Percentiles rank a stretch among this genome's conserved stretches.
Conservation (phyloP, 2,329 filamentous ascomycete species). For the Daldinia sp. region DNA sequence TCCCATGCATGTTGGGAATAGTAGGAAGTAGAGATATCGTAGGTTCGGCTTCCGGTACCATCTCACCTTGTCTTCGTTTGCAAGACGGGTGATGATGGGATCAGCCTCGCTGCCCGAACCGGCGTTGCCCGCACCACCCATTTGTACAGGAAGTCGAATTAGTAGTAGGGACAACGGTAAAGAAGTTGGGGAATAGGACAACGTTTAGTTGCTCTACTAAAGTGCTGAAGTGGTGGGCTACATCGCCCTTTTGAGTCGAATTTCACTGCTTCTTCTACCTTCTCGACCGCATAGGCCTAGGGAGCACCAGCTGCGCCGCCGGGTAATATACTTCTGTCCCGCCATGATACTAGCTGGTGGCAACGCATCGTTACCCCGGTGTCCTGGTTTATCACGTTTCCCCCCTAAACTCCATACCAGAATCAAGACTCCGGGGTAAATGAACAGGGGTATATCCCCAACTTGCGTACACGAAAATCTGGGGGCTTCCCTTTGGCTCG, state of each 20-base stretch:
- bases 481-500: conserved; percentile 7
- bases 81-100: conserved; percentile 55
- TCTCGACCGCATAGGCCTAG: neutral
- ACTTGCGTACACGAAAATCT: conserved; percentile 7
- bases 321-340: conserved; percentile 31
- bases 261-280: neutral
- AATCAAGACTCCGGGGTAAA: conserved; percentile 34
- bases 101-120: conserved; percentile 48
- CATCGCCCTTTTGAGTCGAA: conserved; percentile 14
- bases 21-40: conserved; percentile 65
- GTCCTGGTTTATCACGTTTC: conserved; percentile 12
- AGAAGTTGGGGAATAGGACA: neutral
- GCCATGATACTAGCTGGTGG: neutral
- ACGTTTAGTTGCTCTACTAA: neutral
- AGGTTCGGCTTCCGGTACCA: conserved; percentile 73
- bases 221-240: neutral
- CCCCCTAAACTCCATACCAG: conserved; percentile 11
- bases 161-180: neutral
- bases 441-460: conserved; percentile 19
- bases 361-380: neutral
- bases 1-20: conserved; percentile 71
- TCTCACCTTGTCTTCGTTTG: conserved; percentile 56
- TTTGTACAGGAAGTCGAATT: conserved; percentile 25
- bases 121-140: conserved; percentile 36
- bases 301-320: conserved; percentile 5